Percentiles rank a stretch among this genome's conserved stretches.
Evolutionary conservation across 305 asterid species (phyloP).

Genomic region (Lippia alba): DNA sequence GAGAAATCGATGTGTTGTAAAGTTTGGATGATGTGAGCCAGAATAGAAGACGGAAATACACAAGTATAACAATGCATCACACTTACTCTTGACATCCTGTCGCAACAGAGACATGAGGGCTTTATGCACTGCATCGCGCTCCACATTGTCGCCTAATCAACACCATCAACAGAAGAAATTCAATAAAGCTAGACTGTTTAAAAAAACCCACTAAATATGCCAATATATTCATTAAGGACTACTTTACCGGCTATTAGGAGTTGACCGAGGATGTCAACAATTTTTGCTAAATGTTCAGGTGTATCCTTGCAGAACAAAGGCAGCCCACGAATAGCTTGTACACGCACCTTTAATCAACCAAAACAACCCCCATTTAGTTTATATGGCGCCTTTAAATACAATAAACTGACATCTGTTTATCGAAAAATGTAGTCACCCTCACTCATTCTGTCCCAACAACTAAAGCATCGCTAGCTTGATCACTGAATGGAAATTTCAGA

Average conservation of each 20-base stretch:
- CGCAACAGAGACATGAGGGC: conserved; percentile 83
- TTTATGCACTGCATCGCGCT: conserved; percentile 95
- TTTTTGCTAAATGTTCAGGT: conserved; percentile 77
- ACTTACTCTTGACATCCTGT: conserved; percentile 91
- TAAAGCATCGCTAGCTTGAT: conserved; percentile 18
- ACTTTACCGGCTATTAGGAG: conserved; percentile 77
- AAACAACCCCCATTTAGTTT: conserved; percentile 25
- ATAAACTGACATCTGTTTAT: conserved; percentile 2
- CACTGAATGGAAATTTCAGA: conserved; percentile 2
- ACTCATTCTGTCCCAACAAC: conserved; percentile 1
- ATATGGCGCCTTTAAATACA: conserved; percentile 11
- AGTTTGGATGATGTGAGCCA: conserved; percentile 2
- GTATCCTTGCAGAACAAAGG: conserved; percentile 96
- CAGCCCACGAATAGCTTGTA: conserved; percentile 94
- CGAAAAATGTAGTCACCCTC: background rate
- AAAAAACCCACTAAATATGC: conserved; percentile 21
- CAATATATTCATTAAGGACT: conserved; percentile 14
- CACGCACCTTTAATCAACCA: conserved; percentile 73
- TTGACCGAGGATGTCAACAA: conserved; percentile 82
- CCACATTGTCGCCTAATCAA: conserved; percentile 80
- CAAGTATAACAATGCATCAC: background rate
- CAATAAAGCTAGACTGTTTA: conserved; percentile 21
- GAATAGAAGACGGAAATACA: background rate
- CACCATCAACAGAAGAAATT: conserved; percentile 21
- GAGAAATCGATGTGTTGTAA: background rate